Base-by-base conservation (phyloP, 345 rosid genomes). In the Raphanus raphanistrum region DNA sequence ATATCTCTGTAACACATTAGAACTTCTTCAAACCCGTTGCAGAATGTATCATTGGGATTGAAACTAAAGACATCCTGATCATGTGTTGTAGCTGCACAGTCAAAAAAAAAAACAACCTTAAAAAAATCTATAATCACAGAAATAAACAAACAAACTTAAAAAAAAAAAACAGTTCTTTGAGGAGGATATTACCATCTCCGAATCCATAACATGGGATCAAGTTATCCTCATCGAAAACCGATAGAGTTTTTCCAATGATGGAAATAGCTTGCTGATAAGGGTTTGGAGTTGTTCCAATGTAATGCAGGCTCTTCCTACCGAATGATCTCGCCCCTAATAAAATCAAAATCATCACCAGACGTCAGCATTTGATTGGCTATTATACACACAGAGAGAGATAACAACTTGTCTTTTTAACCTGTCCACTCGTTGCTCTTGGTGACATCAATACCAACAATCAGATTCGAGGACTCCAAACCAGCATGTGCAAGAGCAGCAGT, bases 341-440 rank as follows among this genome's bases (percentile, higher is more conserved):
- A 68, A 35, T 28, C 26, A 68, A 1, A 62, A 28, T 68, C 73
- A 62, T 7, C 62, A 61, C 11, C 70, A 21, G 21, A 21, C 21
- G 28, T 38, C 33, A 70, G 57, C 68, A 61, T 9, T 60, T 26
- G 45, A 28, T 29, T 38, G 33, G 50, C 60, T 65, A 28, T 57
- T 21, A 21, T 21, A 21, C 21, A 25, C 75, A 73, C 68, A 59
- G n/a, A 11, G 13, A 11, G 13, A 68, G 45, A 68, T 60, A 54
- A 68, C 12, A 10, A 63, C 57, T 70, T 36, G 33, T 17, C 72
- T 29, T 28, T 28, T 28, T 28, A 43, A 90, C 98, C 98, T 83
- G 98, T 92, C 98, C 98, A 92, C 43, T 94, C 98, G 4, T 94
- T 94, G 89, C 98, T 94, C 85, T 94, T 94, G 1, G 98, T 94